Percentiles rank a stretch among this genome's conserved stretches.
Evolutionary conservation across 176 grass and related monocot species (phyloP).

Genomic region (Cocos nucifera): DNA sequence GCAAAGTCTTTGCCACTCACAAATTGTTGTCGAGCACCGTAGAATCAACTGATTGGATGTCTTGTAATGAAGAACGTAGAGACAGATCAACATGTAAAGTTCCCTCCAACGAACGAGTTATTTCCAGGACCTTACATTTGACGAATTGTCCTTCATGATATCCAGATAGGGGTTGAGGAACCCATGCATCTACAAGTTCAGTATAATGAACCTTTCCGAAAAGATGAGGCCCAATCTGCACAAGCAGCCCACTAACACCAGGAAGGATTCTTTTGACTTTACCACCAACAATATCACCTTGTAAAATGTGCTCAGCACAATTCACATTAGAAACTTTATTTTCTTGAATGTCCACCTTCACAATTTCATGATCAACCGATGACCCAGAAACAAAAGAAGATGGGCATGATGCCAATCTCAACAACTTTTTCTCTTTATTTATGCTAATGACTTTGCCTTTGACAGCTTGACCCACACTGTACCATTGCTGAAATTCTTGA

Average conservation of each 20-base stretch:
- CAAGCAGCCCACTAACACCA: constrained; percentile 66
- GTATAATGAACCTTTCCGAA: constrained; percentile 93
- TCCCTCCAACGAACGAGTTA: constrained; percentile 60
- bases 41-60: constrained; percentile 16
- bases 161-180: constrained; percentile 48
- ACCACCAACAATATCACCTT: constrained; percentile 77
- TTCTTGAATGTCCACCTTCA: constrained; percentile 7
- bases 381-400: neutral
- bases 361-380: constrained; percentile 20
- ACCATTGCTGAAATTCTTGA: constrained; percentile 60
- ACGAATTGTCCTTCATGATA: constrained; percentile 88
- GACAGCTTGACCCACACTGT: constrained; percentile 55
- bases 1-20: constrained; percentile 45
- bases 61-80: constrained; percentile 49
- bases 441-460: constrained; percentile 47
- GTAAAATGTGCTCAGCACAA: constrained; percentile 40
- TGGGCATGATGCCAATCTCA: constrained; percentile 40
- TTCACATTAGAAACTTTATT: constrained; percentile 16
- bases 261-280: constrained; percentile 82
- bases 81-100: constrained; percentile 74
- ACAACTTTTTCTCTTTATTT: constrained; percentile 65
- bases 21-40: constrained; percentile 14
- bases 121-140: constrained; percentile 72
- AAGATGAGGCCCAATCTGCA: constrained; percentile 92
- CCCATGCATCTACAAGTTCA: constrained; percentile 75